These are phyloP conservation scores for Aspergillus ruber DNA, from an alignment of 2,329 filamentous ascomycete genomes.

Conservation along the genomic window DNA sequence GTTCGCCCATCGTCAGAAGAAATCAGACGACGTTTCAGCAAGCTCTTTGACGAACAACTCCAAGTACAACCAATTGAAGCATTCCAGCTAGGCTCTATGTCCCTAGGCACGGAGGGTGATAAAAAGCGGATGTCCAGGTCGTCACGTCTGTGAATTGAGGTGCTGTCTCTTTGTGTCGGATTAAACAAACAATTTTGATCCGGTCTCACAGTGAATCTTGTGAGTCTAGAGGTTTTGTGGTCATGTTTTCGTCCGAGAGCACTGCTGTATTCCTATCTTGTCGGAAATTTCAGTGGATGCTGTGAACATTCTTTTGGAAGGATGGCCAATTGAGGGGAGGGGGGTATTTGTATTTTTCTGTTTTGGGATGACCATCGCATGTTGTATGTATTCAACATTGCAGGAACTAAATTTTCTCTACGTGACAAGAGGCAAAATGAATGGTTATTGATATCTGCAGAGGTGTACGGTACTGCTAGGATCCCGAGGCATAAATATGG, in stretches of 20 bases:
- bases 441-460: not conserved
- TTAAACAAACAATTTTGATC: not conserved
- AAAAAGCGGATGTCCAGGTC: not conserved
- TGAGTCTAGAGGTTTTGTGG: not conserved
- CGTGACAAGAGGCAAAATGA: too few species aligned
- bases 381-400: too few species aligned
- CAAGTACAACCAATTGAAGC: constrained; percentile 16
- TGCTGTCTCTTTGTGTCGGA: not conserved
- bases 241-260: not conserved
- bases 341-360: not conserved
- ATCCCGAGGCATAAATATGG: not conserved
- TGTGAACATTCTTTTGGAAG: not conserved
- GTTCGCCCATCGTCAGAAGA: constrained; percentile 26
- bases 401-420: too few species aligned
- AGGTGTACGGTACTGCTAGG: not conserved
- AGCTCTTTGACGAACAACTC: constrained; percentile 26
- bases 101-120: not conserved
- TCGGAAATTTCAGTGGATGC: not conserved
- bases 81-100: constrained; percentile 16
- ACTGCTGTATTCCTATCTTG: not conserved
- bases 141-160: not conserved
- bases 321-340: not conserved
- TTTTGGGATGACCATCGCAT: too few species aligned
- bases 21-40: constrained; percentile 26
- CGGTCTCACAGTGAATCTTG: not conserved